Evolutionary conservation across 2,329 filamentous ascomycete genomes (phyloP).

Genomic region (Beauveria brongniartii): DNA sequence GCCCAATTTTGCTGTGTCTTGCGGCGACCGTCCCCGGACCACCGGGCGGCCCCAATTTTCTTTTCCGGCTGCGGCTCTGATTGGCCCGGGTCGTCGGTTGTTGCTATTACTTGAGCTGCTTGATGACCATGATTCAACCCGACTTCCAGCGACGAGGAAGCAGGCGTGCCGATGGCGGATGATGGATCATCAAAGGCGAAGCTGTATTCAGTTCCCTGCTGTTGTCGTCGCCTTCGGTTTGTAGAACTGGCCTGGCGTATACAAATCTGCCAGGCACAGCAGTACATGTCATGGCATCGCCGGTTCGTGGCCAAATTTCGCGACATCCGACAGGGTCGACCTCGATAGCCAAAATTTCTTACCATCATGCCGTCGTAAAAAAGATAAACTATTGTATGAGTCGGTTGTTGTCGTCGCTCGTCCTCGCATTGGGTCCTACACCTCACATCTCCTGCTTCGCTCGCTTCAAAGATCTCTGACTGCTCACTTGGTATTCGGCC

Average conservation of each 20-base stretch:
- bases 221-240: neutral
- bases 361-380: neutral
- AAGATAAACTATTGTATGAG: neutral
- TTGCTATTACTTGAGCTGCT: neutral
- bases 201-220: neutral
- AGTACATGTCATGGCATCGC: neutral
- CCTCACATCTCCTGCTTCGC: conserved; percentile 3
- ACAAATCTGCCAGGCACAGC: neutral
- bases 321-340: neutral
- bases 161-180: neutral
- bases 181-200: neutral
- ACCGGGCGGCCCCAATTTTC: conserved; percentile 4
- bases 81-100: conserved; percentile 9
- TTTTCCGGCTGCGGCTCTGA: neutral
- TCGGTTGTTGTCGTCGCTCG: neutral
- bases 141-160: neutral
- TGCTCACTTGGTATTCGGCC: neutral
- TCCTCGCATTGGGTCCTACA: neutral
- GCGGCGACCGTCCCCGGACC: conserved; percentile 1
- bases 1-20: neutral
- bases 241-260: neutral
- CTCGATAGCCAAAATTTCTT: neutral
- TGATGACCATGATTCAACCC: neutral
- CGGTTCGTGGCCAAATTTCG: neutral
- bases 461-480: neutral